Evolutionary conservation across 225 moss, liverwort and hornwort genomes (phyloP).

Genomic region (Bryoerythrophyllum caledonicum): DNA sequence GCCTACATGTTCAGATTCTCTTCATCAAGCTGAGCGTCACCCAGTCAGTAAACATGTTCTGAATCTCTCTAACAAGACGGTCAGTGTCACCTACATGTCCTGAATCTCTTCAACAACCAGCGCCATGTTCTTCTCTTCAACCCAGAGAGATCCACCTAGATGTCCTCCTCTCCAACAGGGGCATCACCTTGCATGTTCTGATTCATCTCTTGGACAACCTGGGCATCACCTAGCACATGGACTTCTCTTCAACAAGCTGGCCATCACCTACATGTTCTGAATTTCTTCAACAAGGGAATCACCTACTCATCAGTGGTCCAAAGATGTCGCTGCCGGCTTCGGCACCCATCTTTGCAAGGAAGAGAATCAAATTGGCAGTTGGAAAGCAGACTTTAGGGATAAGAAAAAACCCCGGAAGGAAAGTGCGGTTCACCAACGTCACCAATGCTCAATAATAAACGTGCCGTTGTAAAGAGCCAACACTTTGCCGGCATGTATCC

Average conservation of each 20-base stretch:
- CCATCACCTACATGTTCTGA: too few relatives aligned
- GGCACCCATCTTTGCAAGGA: neutral
- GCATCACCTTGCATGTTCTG: too few relatives aligned
- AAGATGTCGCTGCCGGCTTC: neutral
- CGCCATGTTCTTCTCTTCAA: neutral
- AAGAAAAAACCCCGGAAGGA: neutral
- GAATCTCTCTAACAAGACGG: neutral
- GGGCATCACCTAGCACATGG: neutral
- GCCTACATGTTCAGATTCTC: neutral
- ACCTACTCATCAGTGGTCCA: neutral
- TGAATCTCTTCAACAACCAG: too few relatives aligned
- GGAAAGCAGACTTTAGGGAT: neutral
- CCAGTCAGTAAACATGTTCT: neutral
- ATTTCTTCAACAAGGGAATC: neutral
- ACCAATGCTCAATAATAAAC: neutral
- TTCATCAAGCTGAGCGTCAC: neutral
- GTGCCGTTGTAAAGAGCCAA: neutral
- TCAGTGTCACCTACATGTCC: too few relatives aligned
- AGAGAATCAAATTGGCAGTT: neutral
- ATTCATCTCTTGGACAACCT: neutral
- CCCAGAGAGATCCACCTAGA: neutral
- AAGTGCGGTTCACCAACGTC: neutral
- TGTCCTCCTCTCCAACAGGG: neutral
- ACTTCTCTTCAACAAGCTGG: too few relatives aligned
- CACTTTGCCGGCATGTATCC: neutral